These are phyloP conservation scores for Russula sp. DNA, from an alignment of 768 basidiomycete genomes.

Conservation along the genomic window DNA sequence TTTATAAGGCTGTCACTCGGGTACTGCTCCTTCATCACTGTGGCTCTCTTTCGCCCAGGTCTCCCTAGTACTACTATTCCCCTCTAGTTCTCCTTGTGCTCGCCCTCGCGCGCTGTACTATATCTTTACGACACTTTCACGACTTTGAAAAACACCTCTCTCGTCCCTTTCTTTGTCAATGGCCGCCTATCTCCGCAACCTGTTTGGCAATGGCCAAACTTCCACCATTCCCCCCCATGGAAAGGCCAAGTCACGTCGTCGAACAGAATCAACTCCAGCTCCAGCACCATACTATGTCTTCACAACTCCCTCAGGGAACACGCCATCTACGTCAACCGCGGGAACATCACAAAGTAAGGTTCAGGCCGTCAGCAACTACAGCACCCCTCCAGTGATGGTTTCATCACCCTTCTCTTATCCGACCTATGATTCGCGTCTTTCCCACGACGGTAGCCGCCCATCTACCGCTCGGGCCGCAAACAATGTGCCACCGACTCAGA, in stretches of 20 bases:
- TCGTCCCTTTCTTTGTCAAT: conserved; percentile 28
- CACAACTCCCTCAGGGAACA: conserved; percentile 20
- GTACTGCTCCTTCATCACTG: conserved; percentile 3
- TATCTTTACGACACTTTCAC: conserved; percentile 13
- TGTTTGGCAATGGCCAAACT: conserved; percentile 35
- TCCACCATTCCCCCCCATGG: conserved; percentile 26
- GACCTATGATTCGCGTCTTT: conserved; percentile 23
- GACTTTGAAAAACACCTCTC: conserved; percentile 1
- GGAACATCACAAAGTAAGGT: conserved; percentile 13
- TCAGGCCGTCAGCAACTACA: conserved; percentile 18
- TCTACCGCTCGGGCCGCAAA: conserved; percentile 10
- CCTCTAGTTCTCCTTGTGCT: not conserved
- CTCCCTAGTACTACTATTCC: not conserved
- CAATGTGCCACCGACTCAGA: conserved; percentile 13
- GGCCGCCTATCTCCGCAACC: conserved; percentile 47
- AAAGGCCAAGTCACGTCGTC: conserved; percentile 38
- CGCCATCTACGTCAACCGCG: conserved; percentile 15
- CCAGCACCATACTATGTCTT: conserved; percentile 29
- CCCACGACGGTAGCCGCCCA: conserved; percentile 21
- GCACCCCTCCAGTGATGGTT: conserved; percentile 15
- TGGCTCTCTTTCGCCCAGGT: not conserved
- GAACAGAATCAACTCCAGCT: conserved; percentile 37
- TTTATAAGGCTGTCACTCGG: conserved; percentile 13
- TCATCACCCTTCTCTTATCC: conserved; percentile 24
- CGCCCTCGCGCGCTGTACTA: conserved; percentile 4